A percentile compares a stretch with the other conserved stretches of the same genome.
Conservation (phyloP, 257 asterid genomes). For the Thymus quinquecostatus region DNA sequence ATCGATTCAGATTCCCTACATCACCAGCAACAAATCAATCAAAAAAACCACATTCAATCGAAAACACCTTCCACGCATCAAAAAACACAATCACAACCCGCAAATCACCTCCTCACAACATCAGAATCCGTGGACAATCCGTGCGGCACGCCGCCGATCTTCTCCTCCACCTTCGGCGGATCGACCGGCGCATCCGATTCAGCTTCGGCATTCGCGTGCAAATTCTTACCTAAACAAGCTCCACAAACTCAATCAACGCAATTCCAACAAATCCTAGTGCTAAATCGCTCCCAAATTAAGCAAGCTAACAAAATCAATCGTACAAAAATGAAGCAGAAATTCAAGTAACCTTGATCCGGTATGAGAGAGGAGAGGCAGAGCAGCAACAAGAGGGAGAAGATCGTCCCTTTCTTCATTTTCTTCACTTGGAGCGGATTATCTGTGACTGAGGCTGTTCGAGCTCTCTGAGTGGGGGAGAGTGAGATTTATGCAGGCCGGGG, state of each 20-base stretch:
- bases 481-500: slow-evolving; percentile 33
- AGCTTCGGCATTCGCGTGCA: slow-evolving; percentile 78
- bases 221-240: slow-evolving; percentile 53
- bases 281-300: background rate
- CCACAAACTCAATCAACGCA: background rate
- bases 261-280: slow-evolving; percentile 6
- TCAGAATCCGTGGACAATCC: slow-evolving; percentile 93
- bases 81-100: too few relatives aligned
- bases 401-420: slow-evolving; percentile 86
- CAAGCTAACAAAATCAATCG: background rate
- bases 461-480: background rate
- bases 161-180: slow-evolving; percentile 92
- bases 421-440: background rate
- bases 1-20: slow-evolving; percentile 88
- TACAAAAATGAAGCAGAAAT: background rate
- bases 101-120: slow-evolving; percentile 71
- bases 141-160: slow-evolving; percentile 74
- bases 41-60: background rate
- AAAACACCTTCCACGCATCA: background rate
- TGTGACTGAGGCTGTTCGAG: background rate
- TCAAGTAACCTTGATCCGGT: slow-evolving; percentile 80
- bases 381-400: slow-evolving; percentile 60
- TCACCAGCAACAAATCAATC: slow-evolving; percentile 31
- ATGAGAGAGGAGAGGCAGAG: slow-evolving; percentile 67
- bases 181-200: slow-evolving; percentile 71